Conservation (phyloP, 2,329 filamentous ascomycete species). For the Amauroascus niger region DNA sequence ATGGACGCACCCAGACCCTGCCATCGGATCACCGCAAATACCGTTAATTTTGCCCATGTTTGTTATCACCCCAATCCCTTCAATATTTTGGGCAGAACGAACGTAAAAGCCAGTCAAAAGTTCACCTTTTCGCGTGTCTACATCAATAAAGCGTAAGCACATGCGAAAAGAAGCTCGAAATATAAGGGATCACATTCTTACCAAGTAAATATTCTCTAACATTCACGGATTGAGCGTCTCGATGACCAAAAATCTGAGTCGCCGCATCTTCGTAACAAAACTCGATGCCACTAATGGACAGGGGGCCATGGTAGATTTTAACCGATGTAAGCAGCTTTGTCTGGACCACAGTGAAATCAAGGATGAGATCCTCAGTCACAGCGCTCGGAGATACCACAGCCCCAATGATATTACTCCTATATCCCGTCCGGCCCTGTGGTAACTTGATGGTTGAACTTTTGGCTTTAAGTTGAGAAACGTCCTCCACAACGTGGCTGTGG, state of each 20-base stretch:
- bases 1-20: conserved; percentile 67
- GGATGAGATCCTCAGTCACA: conserved; percentile 60
- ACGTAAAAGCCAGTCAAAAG: conserved; percentile 79
- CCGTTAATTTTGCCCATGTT: conserved; percentile 77
- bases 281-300: conserved; percentile 71
- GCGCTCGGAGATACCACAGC: conserved; percentile 57
- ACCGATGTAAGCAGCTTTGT: conserved; percentile 67
- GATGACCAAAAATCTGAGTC: conserved; percentile 76
- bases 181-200: conserved; percentile 35
- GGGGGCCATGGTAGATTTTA: conserved; percentile 62
- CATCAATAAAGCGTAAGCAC: conserved; percentile 14
- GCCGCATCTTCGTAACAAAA: conserved; percentile 86
- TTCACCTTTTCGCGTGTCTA: conserved; percentile 76
- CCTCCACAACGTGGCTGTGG: conserved; percentile 64
- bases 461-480: conserved; percentile 60
- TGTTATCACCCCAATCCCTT: conserved; percentile 82
- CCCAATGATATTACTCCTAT: conserved; percentile 65
- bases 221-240: conserved; percentile 49
- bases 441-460: conserved; percentile 67
- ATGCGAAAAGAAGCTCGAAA: not conserved
- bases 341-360: conserved; percentile 57
- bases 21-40: conserved; percentile 69
- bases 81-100: conserved; percentile 67
- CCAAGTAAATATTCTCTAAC: conserved; percentile 69
- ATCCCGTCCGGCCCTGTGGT: conserved; percentile 63